Evolutionary conservation across 2,329 filamentous ascomycete genomes (phyloP).

Genomic region (Hymenotorrendiella dingleyae): DNA sequence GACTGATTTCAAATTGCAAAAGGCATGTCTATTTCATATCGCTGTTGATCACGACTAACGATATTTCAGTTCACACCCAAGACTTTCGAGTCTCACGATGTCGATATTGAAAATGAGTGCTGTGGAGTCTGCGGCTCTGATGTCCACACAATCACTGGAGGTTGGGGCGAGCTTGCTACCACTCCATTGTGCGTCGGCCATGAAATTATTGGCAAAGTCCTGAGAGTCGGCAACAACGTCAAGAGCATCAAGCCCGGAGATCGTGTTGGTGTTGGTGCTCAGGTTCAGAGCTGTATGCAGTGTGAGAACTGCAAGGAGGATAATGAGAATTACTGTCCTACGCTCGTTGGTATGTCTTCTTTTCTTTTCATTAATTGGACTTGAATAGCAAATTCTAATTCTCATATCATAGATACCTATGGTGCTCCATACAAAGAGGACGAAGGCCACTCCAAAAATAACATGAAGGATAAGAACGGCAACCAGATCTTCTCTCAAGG

Average conservation of each 20-base stretch:
- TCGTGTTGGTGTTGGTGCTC: constrained; percentile 47
- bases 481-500: constrained; percentile 23
- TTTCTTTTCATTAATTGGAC: too few relatives aligned
- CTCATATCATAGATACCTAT: constrained; percentile 15
- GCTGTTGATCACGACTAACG: too few relatives aligned
- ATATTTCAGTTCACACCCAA: constrained; percentile 54
- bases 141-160: constrained; percentile 61
- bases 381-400: too few relatives aligned
- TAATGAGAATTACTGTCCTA: constrained; percentile 26
- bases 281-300: constrained; percentile 44
- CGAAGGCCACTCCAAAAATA: constrained; percentile 14
- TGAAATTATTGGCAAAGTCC: constrained; percentile 40
- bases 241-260: constrained; percentile 46
- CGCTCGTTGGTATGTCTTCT: constrained; percentile 12
- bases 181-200: constrained; percentile 37
- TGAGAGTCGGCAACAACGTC: constrained; percentile 53
- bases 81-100: constrained; percentile 77
- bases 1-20: constrained; percentile 22
- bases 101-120: constrained; percentile 80
- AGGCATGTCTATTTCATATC: too few relatives aligned
- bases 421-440: constrained; percentile 21
- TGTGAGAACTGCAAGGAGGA: constrained; percentile 31
- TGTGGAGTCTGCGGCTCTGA: constrained; percentile 72
- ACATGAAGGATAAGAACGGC: constrained; percentile 20
- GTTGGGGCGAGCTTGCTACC: constrained; percentile 30